phyloP scores from a whole-genome alignment of 192 early-diverging fungal genomes.

The Podila minutissima region DNA sequence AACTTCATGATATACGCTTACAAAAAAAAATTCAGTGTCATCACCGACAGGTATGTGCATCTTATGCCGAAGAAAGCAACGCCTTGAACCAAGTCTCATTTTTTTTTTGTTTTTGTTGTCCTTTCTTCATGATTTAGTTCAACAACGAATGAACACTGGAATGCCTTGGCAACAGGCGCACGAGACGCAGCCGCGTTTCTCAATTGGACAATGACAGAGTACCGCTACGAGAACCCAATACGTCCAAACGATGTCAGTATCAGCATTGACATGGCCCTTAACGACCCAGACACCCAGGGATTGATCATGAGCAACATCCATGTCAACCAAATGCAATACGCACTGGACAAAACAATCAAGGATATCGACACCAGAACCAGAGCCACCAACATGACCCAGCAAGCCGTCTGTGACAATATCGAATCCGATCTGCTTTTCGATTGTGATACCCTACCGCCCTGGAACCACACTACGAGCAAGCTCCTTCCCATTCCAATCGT shows the following conservation, averaged over 20 bases:
- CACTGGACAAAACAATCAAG: constrained; percentile 10
- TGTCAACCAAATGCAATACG: constrained; percentile 18
- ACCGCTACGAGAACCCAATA: constrained; percentile 28
- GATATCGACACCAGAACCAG: constrained; percentile 7
- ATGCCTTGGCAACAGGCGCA: constrained; percentile 30
- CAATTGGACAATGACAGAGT: constrained; percentile 46
- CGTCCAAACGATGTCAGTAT: constrained; percentile 12
- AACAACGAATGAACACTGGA: constrained; percentile 27
- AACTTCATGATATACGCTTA: not conserved
- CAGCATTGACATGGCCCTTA: constrained; percentile 25
- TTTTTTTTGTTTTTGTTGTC: not conserved
- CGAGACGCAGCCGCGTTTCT: constrained; percentile 29
- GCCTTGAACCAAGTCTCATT: no score
- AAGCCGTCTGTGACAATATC: constrained; percentile 5
- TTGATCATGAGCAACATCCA: constrained; percentile 27
- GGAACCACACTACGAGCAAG: constrained; percentile 28
- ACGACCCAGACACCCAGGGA: constrained; percentile 18
- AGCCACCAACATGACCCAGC: constrained; percentile 4
- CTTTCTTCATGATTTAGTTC: constrained; percentile 7
- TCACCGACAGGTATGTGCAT: constrained; percentile 27
- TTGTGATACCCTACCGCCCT: constrained; percentile 4
- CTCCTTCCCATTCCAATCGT: constrained; percentile 34
- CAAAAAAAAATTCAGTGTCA: constrained; percentile 11
- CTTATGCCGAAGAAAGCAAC: not conserved
- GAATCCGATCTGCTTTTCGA: not conserved